Evolutionary conservation across 2,329 filamentous ascomycete species (phyloP).

Genomic region (Fusarium kyushuense): DNA sequence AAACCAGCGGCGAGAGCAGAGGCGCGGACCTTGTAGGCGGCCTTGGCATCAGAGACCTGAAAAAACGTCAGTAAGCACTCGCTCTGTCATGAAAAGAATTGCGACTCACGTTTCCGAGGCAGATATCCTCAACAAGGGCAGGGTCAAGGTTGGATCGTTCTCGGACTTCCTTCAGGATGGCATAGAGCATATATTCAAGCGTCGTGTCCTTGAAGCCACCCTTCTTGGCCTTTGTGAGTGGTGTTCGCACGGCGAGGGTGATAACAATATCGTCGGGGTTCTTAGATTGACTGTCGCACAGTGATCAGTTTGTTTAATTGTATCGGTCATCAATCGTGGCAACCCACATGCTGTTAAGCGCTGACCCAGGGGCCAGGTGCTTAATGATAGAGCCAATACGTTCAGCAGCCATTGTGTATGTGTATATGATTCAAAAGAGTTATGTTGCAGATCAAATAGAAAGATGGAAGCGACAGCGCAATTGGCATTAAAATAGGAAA

Average conservation of each 20-base stretch:
- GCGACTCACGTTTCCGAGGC: slow-evolving; percentile 81
- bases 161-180: slow-evolving; percentile 81
- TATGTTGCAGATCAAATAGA: slow-evolving; percentile 4
- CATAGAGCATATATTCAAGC: slow-evolving; percentile 87
- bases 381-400: slow-evolving; percentile 88
- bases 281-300: slow-evolving; percentile 77
- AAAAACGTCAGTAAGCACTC: slow-evolving; percentile 8
- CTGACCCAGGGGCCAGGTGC: slow-evolving; percentile 81
- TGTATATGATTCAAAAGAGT: background rate
- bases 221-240: slow-evolving; percentile 88
- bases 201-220: slow-evolving; percentile 95
- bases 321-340: background rate
- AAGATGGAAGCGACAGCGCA: slow-evolving; percentile 3
- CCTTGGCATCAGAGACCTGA: slow-evolving; percentile 84
- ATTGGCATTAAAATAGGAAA: slow-evolving; percentile 34
- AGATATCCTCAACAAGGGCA: slow-evolving; percentile 86
- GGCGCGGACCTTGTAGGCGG: slow-evolving; percentile 90
- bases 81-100: background rate
- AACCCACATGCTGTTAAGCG: slow-evolving; percentile 81
- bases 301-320: slow-evolving; percentile 12
- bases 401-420: slow-evolving; percentile 78
- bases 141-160: slow-evolving; percentile 83
- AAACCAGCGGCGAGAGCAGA: slow-evolving; percentile 91
- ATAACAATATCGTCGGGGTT: slow-evolving; percentile 98
- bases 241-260: slow-evolving; percentile 89